Conservation (phyloP, 2,329 filamentous ascomycete genomes). For the Stagonosporopsis chrysanthemi region DNA sequence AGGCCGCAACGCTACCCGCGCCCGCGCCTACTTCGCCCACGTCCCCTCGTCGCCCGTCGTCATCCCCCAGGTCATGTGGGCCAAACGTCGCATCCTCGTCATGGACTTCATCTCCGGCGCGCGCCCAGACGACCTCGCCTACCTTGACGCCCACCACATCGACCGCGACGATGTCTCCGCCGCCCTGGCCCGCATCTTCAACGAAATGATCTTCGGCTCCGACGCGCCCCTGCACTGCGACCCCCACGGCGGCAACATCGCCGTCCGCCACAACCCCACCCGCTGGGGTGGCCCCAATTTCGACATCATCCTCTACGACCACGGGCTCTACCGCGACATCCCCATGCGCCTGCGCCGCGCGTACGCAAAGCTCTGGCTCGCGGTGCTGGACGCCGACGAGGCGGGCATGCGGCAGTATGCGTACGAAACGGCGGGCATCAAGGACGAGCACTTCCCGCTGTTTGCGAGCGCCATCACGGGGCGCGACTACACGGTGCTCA, state of each 20-base stretch:
- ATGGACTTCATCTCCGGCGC: conserved; percentile 92
- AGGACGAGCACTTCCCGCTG: conserved; percentile 88
- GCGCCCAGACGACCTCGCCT: conserved; percentile 87
- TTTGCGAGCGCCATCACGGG: conserved; percentile 97
- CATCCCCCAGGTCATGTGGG: conserved; percentile 89
- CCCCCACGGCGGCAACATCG: conserved; percentile 94
- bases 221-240: conserved; percentile 93
- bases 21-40: conserved; percentile 79
- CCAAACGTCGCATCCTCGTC: conserved; percentile 85
- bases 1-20: conserved; percentile 80
- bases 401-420: conserved; percentile 86
- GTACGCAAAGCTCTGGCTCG: conserved; percentile 97
- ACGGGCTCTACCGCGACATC: conserved; percentile 95
- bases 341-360: conserved; percentile 77
- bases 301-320: conserved; percentile 94
- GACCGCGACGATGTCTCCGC: conserved; percentile 96
- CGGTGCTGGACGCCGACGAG: conserved; percentile 90
- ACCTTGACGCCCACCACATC: conserved; percentile 84
- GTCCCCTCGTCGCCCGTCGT: conserved; percentile 80
- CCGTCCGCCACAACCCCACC: conserved; percentile 77
- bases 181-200: conserved; percentile 89
- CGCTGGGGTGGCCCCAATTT: conserved; percentile 75
- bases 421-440: conserved; percentile 86
- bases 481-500: conserved; percentile 82
- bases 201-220: conserved; percentile 98